These are phyloP conservation scores for Aspergillus versicolor DNA, from an alignment of 2,329 filamentous ascomycete genomes.

Conservation along the genomic window DNA sequence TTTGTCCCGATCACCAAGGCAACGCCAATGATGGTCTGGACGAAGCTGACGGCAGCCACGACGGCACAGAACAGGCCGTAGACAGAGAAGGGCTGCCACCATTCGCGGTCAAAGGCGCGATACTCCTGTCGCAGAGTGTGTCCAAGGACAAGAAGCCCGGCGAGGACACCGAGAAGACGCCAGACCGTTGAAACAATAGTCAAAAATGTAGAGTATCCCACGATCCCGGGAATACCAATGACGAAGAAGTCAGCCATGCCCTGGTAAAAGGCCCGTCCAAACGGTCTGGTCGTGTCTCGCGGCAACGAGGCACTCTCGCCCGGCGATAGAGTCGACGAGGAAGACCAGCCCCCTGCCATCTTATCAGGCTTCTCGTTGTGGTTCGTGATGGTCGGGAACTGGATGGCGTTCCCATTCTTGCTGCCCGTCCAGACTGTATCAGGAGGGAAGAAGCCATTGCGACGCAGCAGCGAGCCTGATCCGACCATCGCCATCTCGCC, in stretches of 20 bases:
- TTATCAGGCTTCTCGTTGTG: background rate
- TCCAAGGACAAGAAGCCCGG: background rate
- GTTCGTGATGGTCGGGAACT: slow-evolving; percentile 30
- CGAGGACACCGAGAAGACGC: background rate
- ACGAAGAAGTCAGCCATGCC: slow-evolving; percentile 3
- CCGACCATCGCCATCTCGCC: slow-evolving; percentile 54
- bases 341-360: background rate
- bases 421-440: slow-evolving; percentile 55
- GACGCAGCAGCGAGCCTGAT: slow-evolving; percentile 52
- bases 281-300: slow-evolving; percentile 35
- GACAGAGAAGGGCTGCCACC: slow-evolving; percentile 9
- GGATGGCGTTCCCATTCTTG: slow-evolving; percentile 52
- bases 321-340: slow-evolving; percentile 3
- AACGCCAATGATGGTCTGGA: slow-evolving; percentile 40
- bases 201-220: background rate
- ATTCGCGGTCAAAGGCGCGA: slow-evolving; percentile 3
- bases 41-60: background rate
- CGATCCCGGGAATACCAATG: slow-evolving; percentile 1
- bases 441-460: slow-evolving; percentile 46
- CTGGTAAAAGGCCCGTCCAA: slow-evolving; percentile 52
- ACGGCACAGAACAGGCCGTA: background rate
- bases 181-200: background rate
- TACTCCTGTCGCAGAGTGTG: background rate
- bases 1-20: slow-evolving; percentile 49
- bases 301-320: background rate